A percentile compares a stretch with the other conserved stretches of the same genome.
Evolutionary conservation across 129 eudicot genomes (phyloP).

Genomic region (Arctium minus): DNA sequence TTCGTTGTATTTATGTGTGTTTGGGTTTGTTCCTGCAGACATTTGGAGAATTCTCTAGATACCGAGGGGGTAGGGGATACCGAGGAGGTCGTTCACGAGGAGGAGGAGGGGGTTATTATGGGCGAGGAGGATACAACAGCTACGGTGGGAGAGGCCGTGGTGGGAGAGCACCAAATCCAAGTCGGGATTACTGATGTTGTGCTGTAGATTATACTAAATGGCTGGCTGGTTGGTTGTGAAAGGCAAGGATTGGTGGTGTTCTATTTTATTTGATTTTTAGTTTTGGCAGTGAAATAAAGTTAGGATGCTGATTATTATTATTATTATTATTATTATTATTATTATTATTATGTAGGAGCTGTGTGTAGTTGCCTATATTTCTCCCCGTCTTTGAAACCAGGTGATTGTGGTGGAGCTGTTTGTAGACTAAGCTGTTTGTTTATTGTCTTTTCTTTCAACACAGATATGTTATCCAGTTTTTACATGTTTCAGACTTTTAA

Average conservation of each 20-base stretch:
- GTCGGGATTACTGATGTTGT: constrained; percentile 38
- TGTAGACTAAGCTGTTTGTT: not conserved
- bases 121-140: constrained; percentile 32
- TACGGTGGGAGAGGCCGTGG: constrained; percentile 76
- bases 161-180: constrained; percentile 32
- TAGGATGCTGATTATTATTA: not conserved
- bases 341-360: not conserved
- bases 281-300: not conserved
- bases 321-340: not conserved
- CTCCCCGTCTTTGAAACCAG: not conserved
- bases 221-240: not conserved
- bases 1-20: not conserved
- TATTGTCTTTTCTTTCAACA: not conserved
- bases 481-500: not conserved
- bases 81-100: constrained; percentile 73
- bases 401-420: constrained; percentile 12
- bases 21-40: constrained; percentile 47
- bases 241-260: not conserved
- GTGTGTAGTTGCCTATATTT: not conserved
- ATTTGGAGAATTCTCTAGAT: constrained; percentile 83
- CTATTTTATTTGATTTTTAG: not conserved
- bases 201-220: not conserved
- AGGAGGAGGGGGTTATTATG: constrained; percentile 42
- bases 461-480: not conserved
- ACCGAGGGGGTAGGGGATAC: constrained; percentile 76